Evolutionary conservation across 106 monocot species (phyloP).

Genomic region (Narthecium ossifragum): DNA sequence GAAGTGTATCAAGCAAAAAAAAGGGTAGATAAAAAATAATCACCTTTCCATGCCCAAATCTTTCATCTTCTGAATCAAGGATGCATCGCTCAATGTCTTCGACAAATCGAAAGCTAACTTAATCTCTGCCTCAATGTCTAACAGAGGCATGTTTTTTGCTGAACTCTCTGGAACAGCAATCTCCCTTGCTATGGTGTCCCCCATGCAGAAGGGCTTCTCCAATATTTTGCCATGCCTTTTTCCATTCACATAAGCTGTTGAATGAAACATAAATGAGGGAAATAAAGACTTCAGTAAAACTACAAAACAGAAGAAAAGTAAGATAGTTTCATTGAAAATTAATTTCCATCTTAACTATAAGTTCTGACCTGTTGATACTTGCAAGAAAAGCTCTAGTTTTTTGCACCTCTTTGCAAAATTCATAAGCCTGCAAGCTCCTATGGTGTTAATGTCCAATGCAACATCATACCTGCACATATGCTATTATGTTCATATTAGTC

Average conservation of each 20-base stretch:
- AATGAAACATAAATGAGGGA: not conserved
- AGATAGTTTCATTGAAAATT: not conserved
- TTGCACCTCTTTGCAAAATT: constrained; percentile 63
- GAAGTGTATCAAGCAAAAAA: not conserved
- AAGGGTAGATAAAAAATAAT: not conserved
- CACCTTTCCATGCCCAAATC: constrained; percentile 58
- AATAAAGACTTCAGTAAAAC: not conserved
- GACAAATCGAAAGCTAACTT: constrained; percentile 36
- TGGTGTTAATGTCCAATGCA: constrained; percentile 90
- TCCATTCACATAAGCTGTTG: constrained; percentile 75
- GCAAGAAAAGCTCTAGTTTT: constrained; percentile 73
- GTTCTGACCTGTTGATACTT: constrained; percentile 88
- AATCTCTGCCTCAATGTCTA: constrained; percentile 75
- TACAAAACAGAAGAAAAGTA: not conserved
- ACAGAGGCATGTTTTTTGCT: constrained; percentile 10
- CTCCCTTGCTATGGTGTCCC: constrained; percentile 55
- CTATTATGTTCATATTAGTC: not conserved
- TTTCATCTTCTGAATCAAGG: constrained; percentile 51
- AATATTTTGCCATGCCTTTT: constrained; percentile 51
- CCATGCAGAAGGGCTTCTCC: constrained; percentile 53
- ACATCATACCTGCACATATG: constrained; percentile 68
- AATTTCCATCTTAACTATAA: too few species aligned
- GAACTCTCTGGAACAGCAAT: constrained; percentile 4
- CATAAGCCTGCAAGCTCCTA: constrained; percentile 74
- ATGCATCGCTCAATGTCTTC: constrained; percentile 10